These are phyloP conservation scores for Cymbidium sinense DNA, from an alignment of 106 monocot genomes.

Conservation along the genomic window DNA sequence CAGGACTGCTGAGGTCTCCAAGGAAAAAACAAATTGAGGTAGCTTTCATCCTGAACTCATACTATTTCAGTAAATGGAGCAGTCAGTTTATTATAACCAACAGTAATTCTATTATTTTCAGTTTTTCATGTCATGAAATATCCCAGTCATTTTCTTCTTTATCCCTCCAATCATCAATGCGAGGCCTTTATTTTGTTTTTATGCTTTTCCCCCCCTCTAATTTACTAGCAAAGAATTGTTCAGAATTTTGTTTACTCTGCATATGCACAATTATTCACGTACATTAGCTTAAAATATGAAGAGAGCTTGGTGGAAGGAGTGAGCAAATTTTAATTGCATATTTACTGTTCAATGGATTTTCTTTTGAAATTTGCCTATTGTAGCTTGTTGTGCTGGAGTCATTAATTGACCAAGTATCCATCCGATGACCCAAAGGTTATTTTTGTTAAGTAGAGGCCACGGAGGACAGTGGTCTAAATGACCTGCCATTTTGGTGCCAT, in stretches of 20 bases:
- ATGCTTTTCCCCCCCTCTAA: background rate
- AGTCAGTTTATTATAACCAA: background rate
- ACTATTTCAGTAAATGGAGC: background rate
- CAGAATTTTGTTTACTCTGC: background rate
- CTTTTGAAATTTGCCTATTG: background rate
- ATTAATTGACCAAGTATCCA: background rate
- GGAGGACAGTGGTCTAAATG: background rate
- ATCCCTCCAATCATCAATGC: background rate
- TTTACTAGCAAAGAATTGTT: background rate
- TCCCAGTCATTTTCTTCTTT: background rate
- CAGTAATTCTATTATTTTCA: background rate
- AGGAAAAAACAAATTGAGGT: conserved; percentile 40
- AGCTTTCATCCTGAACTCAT: conserved; percentile 8
- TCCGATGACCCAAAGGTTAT: background rate
- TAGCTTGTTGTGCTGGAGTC: background rate
- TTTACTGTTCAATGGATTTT: background rate
- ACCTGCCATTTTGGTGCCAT: background rate
- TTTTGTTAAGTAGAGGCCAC: background rate
- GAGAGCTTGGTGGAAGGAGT: background rate
- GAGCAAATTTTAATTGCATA: background rate
- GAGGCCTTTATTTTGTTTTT: background rate
- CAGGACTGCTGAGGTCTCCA: conserved; percentile 22
- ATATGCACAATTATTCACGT: background rate
- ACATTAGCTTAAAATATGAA: background rate
- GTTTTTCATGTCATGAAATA: background rate